Conservation (phyloP, 768 basidiomycete genomes). For the Termitomyces sp. region DNA sequence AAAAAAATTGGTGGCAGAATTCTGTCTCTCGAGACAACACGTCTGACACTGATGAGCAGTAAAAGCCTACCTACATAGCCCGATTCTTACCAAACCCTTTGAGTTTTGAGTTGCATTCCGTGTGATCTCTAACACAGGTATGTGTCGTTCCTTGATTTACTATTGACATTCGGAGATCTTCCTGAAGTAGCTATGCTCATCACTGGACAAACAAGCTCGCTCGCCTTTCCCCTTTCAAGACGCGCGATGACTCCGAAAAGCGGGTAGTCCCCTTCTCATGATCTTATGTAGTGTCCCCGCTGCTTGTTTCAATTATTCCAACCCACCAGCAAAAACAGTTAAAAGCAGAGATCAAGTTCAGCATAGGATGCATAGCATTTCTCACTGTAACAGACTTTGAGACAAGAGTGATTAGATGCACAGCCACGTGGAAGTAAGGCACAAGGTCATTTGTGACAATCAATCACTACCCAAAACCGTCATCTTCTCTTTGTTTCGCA, state of each 20-base stretch:
- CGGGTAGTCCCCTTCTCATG: slow-evolving; percentile 20
- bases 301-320: slow-evolving; percentile 40
- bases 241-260: slow-evolving; percentile 10
- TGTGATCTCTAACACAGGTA: slow-evolving; percentile 19
- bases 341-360: neutral
- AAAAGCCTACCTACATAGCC: slow-evolving; percentile 16
- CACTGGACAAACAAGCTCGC: slow-evolving; percentile 50
- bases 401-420: slow-evolving; percentile 1
- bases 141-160: neutral
- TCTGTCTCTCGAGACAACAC: neutral
- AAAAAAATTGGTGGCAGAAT: neutral
- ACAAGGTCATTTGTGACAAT: neutral
- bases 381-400: neutral
- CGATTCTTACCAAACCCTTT: slow-evolving; percentile 34
- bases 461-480: neutral
- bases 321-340: slow-evolving; percentile 24
- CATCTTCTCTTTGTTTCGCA: neutral
- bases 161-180: slow-evolving; percentile 32
- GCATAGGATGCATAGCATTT: neutral
- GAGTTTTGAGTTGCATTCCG: slow-evolving; percentile 14
- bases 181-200: slow-evolving; percentile 55
- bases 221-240: neutral
- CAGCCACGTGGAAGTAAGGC: slow-evolving; percentile 11
- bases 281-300: slow-evolving; percentile 31
- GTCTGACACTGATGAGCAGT: neutral